phyloP scores from a whole-genome alignment of 2,329 filamentous ascomycete species.

The Ilyonectria sp. region DNA sequence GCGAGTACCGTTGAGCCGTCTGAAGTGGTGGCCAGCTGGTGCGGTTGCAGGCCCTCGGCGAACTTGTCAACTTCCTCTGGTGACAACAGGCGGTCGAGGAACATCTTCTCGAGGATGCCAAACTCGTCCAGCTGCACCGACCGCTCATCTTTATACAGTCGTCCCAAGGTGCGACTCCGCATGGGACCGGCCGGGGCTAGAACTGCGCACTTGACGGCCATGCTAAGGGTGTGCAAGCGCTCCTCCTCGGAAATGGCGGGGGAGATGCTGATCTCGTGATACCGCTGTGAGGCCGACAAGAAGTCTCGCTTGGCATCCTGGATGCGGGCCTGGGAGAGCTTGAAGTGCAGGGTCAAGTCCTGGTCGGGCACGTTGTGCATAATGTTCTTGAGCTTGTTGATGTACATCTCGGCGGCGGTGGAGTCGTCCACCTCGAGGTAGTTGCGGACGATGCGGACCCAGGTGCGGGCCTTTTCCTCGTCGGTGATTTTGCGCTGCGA shows the following conservation, averaged over 20 bases:
- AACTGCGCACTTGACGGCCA: conserved; percentile 92
- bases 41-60: conserved; percentile 82
- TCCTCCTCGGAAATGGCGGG: conserved; percentile 87
- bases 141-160: conserved; percentile 94
- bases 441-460: conserved; percentile 95
- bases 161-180: conserved; percentile 83
- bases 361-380: conserved; percentile 84
- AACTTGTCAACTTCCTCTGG: conserved; percentile 90
- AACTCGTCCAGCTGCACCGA: conserved; percentile 83
- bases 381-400: conserved; percentile 96
- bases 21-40: conserved; percentile 90
- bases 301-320: conserved; percentile 92
- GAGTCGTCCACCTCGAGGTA: conserved; percentile 96
- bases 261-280: conserved; percentile 88
- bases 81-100: conserved; percentile 87
- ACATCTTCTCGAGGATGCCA: conserved; percentile 96
- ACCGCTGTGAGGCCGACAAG: conserved; percentile 87
- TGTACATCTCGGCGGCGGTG: conserved; percentile 84
- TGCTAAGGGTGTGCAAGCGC: conserved; percentile 85
- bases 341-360: conserved; percentile 85
- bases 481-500: conserved; percentile 88
- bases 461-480: conserved; percentile 86
- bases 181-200: conserved; percentile 91
- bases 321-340: conserved; percentile 92
- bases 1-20: conserved; percentile 95